Conservation (phyloP, 108 stramenopile genomes). For the Nitzschia palea region DNA sequence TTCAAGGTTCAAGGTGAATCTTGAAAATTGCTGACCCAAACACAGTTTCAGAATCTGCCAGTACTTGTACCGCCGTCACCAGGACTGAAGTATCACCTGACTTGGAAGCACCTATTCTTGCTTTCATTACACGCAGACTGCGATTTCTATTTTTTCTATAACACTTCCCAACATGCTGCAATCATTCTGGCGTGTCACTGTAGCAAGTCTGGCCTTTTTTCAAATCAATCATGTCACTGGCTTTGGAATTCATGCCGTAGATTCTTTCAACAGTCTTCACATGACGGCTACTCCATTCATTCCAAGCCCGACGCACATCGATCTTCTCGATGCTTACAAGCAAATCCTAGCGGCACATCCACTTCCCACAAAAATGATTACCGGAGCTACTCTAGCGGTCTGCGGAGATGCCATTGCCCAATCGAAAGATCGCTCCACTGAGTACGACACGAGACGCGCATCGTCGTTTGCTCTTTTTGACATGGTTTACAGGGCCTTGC, state of each 20-base stretch:
- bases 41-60: too few species aligned
- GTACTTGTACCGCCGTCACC: too few species aligned
- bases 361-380: conserved; percentile 68
- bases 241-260: background rate
- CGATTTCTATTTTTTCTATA: too few species aligned
- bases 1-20: too few species aligned
- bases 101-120: too few species aligned
- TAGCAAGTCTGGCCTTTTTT: too few species aligned
- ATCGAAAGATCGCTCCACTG: conserved; percentile 26
- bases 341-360: conserved; percentile 44
- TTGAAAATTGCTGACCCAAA: too few species aligned
- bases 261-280: background rate
- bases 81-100: too few species aligned
- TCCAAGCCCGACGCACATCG: background rate
- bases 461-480: conserved; percentile 70
- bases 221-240: background rate
- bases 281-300: background rate
- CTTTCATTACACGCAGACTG: too few species aligned
- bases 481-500: conserved; percentile 61
- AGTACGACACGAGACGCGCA: conserved; percentile 48
- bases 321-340: conserved; percentile 41
- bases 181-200: too few species aligned
- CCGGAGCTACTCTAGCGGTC: conserved; percentile 55
- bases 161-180: too few species aligned
- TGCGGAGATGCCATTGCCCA: conserved; percentile 70